Evolutionary conservation across 768 basidiomycete genomes (phyloP).

Genomic region (Boletus barrowsii): DNA sequence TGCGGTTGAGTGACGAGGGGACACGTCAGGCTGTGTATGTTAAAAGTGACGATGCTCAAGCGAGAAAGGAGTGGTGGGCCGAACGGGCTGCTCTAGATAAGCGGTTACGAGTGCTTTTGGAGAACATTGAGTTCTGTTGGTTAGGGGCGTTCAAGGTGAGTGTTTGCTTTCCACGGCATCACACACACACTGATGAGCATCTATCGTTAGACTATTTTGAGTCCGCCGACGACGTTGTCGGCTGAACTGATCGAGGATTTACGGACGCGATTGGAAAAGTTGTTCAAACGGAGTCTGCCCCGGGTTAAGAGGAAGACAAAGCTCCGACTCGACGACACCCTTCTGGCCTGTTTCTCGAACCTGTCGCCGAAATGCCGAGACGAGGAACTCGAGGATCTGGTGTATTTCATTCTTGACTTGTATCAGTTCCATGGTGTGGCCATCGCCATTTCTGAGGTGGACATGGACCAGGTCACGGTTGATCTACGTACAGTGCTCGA

Average conservation of each 20-base stretch:
- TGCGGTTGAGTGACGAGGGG: constrained; percentile 72
- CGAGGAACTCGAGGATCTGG: constrained; percentile 93
- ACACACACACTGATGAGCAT: not conserved
- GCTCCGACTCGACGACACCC: constrained; percentile 62
- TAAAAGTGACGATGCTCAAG: constrained; percentile 61
- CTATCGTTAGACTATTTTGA: constrained; percentile 53
- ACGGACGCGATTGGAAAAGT: constrained; percentile 64
- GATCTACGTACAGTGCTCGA: constrained; percentile 78
- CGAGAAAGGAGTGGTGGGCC: constrained; percentile 83
- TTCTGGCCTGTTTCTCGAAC: constrained; percentile 85
- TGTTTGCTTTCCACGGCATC: not conserved
- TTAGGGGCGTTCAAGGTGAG: constrained; percentile 94
- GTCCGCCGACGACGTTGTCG: constrained; percentile 42
- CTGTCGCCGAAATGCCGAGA: constrained; percentile 80
- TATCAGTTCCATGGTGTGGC: constrained; percentile 92
- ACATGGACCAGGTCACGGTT: constrained; percentile 84
- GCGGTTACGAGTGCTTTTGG: constrained; percentile 68
- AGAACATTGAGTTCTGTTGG: constrained; percentile 94
- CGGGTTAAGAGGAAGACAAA: constrained; percentile 60
- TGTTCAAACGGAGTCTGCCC: constrained; percentile 65
- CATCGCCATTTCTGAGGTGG: constrained; percentile 87
- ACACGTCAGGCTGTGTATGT: constrained; percentile 72
- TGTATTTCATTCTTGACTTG: constrained; percentile 90
- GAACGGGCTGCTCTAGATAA: constrained; percentile 72
- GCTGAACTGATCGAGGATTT: constrained; percentile 52